phyloP scores from a whole-genome alignment of 441 rosid genomes.

The Theobroma grandiflorum region DNA sequence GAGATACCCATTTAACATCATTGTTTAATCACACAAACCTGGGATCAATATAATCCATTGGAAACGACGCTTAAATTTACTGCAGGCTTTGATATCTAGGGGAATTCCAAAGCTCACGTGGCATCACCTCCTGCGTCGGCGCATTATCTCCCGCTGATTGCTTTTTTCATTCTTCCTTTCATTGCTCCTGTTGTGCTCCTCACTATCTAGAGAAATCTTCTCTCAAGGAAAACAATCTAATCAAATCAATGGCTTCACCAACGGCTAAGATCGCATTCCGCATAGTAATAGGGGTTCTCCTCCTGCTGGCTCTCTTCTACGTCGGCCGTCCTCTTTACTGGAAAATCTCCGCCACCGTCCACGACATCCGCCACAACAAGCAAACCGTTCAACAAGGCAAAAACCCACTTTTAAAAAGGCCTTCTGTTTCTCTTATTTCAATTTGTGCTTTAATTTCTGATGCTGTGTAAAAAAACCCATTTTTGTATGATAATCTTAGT shows the following conservation, averaged over 20 bases:
- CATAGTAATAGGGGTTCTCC: constrained; percentile 32
- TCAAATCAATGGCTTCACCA: constrained; percentile 42
- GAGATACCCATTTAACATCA: too few relatives aligned
- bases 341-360: constrained; percentile 91
- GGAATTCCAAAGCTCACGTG: constrained; percentile 14
- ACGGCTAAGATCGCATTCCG: constrained; percentile 56
- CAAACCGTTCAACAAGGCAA: constrained; percentile 82
- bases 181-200: not conserved
- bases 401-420: not conserved
- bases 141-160: not conserved
- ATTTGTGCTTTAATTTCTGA: not conserved
- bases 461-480: not conserved
- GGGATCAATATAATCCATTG: not conserved
- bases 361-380: constrained; percentile 85
- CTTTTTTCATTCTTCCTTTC: not conserved
- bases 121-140: not conserved
- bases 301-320: constrained; percentile 63
- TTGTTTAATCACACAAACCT: too few relatives aligned
- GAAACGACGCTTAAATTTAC: not conserved
- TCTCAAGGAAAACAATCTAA: not conserved
- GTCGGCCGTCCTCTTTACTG: constrained; percentile 90
- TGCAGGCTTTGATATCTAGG: not conserved
- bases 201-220: not conserved
- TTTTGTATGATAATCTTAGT: not conserved
- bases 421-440: not conserved